A percentile compares a stretch with the other conserved stretches of the same genome.
Evolutionary conservation across 1,284 basidiomycete genomes (phyloP).

Genomic region (Mycosarcoma mackinlayi): DNA sequence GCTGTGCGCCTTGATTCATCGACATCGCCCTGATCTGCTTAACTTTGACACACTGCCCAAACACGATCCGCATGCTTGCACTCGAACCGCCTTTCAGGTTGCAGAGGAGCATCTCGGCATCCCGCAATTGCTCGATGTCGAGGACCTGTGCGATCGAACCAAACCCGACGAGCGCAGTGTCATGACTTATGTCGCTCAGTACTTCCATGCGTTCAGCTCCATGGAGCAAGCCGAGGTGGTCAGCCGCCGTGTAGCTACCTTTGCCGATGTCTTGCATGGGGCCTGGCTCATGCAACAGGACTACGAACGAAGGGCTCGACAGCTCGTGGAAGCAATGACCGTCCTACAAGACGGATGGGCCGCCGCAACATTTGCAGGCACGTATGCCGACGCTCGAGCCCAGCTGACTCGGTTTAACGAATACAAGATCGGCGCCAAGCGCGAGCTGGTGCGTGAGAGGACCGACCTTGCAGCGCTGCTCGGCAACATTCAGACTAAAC

Average conservation of each 20-base stretch:
- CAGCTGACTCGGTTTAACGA: slow-evolving; percentile 79
- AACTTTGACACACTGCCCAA: slow-evolving; percentile 80
- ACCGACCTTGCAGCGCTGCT: slow-evolving; percentile 89
- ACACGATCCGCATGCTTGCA: slow-evolving; percentile 72
- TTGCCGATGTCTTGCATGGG: slow-evolving; percentile 89
- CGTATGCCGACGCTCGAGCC: slow-evolving; percentile 82
- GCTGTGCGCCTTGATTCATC: slow-evolving; percentile 94
- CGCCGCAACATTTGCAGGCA: slow-evolving; percentile 53
- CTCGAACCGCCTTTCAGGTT: slow-evolving; percentile 36
- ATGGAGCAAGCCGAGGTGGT: slow-evolving; percentile 97
- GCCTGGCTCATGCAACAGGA: slow-evolving; percentile 81
- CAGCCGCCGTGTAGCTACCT: slow-evolving; percentile 91
- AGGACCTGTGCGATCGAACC: slow-evolving; percentile 89
- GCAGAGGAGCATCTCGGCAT: slow-evolving; percentile 43
- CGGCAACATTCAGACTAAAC: slow-evolving; percentile 92
- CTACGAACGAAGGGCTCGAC: slow-evolving; percentile 84
- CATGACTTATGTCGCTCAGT: slow-evolving; percentile 95
- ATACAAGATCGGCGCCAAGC: slow-evolving; percentile 88
- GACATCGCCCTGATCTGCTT: slow-evolving; percentile 92
- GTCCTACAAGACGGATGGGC: slow-evolving; percentile 45
- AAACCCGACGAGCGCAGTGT: slow-evolving; percentile 94
- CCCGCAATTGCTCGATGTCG: slow-evolving; percentile 92
- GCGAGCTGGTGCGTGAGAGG: slow-evolving; percentile 87
- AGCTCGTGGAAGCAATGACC: slow-evolving; percentile 58
- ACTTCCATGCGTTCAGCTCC: slow-evolving; percentile 96